Base-by-base conservation (phyloP, 306 rosid species). In the Castanea crenata region DNA sequence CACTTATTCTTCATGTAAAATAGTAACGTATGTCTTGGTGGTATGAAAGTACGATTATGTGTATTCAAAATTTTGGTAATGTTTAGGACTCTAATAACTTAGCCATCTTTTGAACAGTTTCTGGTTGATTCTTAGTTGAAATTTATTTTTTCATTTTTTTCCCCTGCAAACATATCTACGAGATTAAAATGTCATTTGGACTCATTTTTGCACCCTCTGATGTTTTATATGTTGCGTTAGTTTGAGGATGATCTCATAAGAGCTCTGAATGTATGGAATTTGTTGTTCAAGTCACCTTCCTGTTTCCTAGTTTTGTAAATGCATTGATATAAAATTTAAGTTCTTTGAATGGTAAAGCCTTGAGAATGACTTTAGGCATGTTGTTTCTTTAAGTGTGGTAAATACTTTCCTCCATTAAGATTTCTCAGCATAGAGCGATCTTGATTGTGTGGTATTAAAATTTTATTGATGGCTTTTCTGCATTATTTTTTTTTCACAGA, bases 401-500 rank as follows among this genome's bases (percentile, higher is more conserved):
- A 15, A 35, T 12, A 18, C 44, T 23, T 65, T 49, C 5, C 35
- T 5, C 41, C 5, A 34, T 34, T 34, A 34, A 5, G 41, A 41
- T 41, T 41, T 11, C 46, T 61, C 56, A 25, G 64, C 21, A 32
- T 46, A 38, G 59, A 51, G 65, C 23, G 5, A 41, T 52, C 8
- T 83, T 51, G 29, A 73, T 71, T 70, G 49, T 76, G 52, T 64
- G 69, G 76, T 49, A 55, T 51, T 83, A 73, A 35, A 51, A 13
- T 72, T 73, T 19, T 58, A 23, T 11, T 41, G 61, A 49, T 69
- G 62, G n/a, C 69, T 41, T 3, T 32, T 78, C 57, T 27, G 76
- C 57, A 63, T 76, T 18, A 16, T 72, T 79, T 70, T 82, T 74
- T 77, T 75, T 70, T 52, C 46, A 34, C 73, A 54, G 69, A 73